Base-by-base conservation (phyloP, 2,329 filamentous ascomycete species). In the Aureobasidium sp. region DNA sequence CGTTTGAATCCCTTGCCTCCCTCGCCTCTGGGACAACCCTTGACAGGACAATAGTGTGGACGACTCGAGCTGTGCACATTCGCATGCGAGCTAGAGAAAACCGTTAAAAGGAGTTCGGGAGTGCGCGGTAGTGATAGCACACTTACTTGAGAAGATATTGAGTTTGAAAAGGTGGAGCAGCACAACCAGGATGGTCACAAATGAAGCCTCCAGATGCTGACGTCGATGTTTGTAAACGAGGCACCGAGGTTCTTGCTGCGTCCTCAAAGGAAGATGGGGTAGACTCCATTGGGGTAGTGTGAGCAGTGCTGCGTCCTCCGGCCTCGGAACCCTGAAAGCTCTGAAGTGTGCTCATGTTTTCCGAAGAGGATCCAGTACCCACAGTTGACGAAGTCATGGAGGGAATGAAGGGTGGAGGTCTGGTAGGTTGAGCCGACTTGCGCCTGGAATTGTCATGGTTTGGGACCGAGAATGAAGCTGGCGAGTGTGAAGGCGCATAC, bases 131-230 rank as follows among this genome's bases (percentile, higher is more conserved):
- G 15, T 27, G 5, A 34, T 11, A 17, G 25, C 20, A 25, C n/a
- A 17, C 81, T 73, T 71, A 86, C 83, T 91, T 93, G 25, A 93
- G 77, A 11, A 93, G 79, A 75, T 87, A 87, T 65, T 87, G 84
- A 0, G 90, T 94, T 68, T 90, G 87, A 67, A 94, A 94, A 0
- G 90, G 86, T 34, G 80, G 75, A 1, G 89, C 89, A 41, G 73
- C 88, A 72, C 90, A 94, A 9, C 86, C 87, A 8, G 79, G 75
- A 70, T 80, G 77, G 76, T 68, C 74, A 71, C 88, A 92, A 49
- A 82, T 74, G 73, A 47, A 80, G 76, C 4, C 60, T 5, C 31
- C 41, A 29, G 41, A 20, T 22, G 80, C 78, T 22, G 68, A 65
- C 3, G 72, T 73, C 27, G 68, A 47, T 68, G 67, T 41, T 72